phyloP scores from a whole-genome alignment of 2,329 filamentous ascomycete species.

The Hypoxylon sp. region DNA sequence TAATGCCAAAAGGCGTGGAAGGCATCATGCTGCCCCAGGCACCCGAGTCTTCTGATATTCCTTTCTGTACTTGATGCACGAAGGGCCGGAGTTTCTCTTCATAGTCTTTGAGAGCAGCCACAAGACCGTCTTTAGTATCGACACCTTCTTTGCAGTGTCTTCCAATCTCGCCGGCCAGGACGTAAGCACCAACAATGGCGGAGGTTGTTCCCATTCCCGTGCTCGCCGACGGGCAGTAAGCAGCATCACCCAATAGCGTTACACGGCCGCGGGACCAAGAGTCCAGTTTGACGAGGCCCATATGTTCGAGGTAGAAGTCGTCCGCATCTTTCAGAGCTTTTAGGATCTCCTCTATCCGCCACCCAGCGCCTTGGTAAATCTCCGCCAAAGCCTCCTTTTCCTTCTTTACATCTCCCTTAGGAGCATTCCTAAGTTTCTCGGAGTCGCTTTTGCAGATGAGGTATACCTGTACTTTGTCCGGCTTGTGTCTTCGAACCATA shows the following conservation, averaged over 20 bases:
- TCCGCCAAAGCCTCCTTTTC: slow-evolving; percentile 59
- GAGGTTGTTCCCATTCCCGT: slow-evolving; percentile 62
- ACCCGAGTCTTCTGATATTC: slow-evolving; percentile 28
- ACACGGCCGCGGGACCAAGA: slow-evolving; percentile 59
- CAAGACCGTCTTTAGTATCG: slow-evolving; percentile 43
- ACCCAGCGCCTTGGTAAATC: slow-evolving; percentile 61
- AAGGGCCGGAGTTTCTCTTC: slow-evolving; percentile 58
- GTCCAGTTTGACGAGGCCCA: slow-evolving; percentile 62
- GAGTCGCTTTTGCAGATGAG: slow-evolving; percentile 59
- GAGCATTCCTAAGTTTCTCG: slow-evolving; percentile 54
- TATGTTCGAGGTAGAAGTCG: slow-evolving; percentile 63
- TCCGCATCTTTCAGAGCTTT: slow-evolving; percentile 56
- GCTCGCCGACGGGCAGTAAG: slow-evolving; percentile 59
- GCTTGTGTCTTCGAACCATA: slow-evolving; percentile 59
- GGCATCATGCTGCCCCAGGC: slow-evolving; percentile 44
- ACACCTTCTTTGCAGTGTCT: slow-evolving; percentile 42
- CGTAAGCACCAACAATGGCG: slow-evolving; percentile 61
- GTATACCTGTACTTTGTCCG: slow-evolving; percentile 55
- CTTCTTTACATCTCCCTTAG: slow-evolving; percentile 54
- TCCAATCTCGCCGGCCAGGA: slow-evolving; percentile 63
- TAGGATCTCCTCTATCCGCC: slow-evolving; percentile 61
- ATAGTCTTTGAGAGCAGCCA: slow-evolving; percentile 56
- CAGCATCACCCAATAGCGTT: slow-evolving; percentile 67
- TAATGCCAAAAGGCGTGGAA: slow-evolving; percentile 53
- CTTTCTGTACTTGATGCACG: slow-evolving; percentile 57